phyloP scores from a whole-genome alignment of 2,329 filamentous ascomycete genomes.

The Fusarium scirpi region DNA sequence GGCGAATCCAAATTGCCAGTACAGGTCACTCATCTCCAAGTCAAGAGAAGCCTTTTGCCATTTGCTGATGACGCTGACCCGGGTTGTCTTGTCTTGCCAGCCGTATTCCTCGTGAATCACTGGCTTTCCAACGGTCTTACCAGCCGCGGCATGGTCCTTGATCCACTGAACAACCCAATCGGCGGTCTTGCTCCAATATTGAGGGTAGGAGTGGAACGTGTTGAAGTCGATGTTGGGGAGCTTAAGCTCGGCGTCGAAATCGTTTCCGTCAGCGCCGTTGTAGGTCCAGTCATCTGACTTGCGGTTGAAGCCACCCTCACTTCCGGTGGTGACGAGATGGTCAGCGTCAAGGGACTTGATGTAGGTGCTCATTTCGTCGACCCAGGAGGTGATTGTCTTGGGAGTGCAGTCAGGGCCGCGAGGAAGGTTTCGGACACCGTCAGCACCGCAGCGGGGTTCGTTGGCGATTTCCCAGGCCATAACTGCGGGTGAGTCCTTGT shows the following conservation, averaged over 20 bases:
- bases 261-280: slow-evolving; percentile 62
- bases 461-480: slow-evolving; percentile 78
- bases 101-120: slow-evolving; percentile 58
- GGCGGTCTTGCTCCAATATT: slow-evolving; percentile 66
- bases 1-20: slow-evolving; percentile 67
- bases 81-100: slow-evolving; percentile 56
- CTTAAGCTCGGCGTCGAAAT: slow-evolving; percentile 62
- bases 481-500: slow-evolving; percentile 68
- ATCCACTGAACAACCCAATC: slow-evolving; percentile 67
- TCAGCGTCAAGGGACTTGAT: slow-evolving; percentile 64
- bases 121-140: slow-evolving; percentile 57
- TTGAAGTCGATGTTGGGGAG: slow-evolving; percentile 65
- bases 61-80: slow-evolving; percentile 58
- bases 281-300: slow-evolving; percentile 59
- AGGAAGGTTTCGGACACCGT: slow-evolving; percentile 60
- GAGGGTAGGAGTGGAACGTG: slow-evolving; percentile 67
- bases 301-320: slow-evolving; percentile 68
- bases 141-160: slow-evolving; percentile 62
- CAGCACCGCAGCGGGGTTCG: slow-evolving; percentile 65
- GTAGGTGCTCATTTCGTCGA: slow-evolving; percentile 65
- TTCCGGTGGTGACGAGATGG: slow-evolving; percentile 67
- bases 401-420: slow-evolving; percentile 56
- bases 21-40: slow-evolving; percentile 65
- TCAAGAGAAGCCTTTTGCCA: slow-evolving; percentile 64
- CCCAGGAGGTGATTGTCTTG: slow-evolving; percentile 60